Base-by-base conservation (phyloP, 768 basidiomycete species). In the Hygrophoropsis aurantiaca region DNA sequence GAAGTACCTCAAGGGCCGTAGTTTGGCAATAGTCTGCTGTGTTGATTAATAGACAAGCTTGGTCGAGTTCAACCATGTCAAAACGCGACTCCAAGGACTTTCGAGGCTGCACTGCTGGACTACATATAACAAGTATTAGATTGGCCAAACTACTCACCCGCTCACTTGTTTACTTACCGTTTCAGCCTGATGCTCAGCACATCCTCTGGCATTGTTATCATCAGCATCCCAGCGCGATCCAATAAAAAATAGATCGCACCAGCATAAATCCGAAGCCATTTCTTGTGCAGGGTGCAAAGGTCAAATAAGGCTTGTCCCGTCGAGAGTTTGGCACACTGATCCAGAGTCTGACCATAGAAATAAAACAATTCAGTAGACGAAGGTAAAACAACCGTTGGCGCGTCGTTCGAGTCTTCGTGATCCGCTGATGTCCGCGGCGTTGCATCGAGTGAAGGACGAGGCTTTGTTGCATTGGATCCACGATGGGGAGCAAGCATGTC, bases 341-440 rank as follows among this genome's bases (percentile, higher is more conserved):
- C 97, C 27, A 99, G 70, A 46, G 86, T 94, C 64, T 98, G 94
- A 0, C 85, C 91, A 61, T 98, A 98, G 68, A 97, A 93, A 64
- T 94, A 97, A 73, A 98, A 99, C 15, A 99, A 70, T 56, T 98
- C 94, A 1, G 94, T 97, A 1, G 94, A 97, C 0, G 91, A 94
- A 0, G 92, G 89, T 7, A 98, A 77, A 1, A 98, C 90, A 2
- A 79, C 70, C n/a, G 78, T 74, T 1, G 80, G 67, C 0, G 80
- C 68, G 21, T 73, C 70, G 20, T 74, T 69, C 2, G 74, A 75
- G 11, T 71, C 74, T 23, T 73, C 67, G 20, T 65, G 65, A 11
- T 68, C 68, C 18, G 70, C 65, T 15, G 78, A 58, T 5, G 64
- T 61, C 27, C 72, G 63, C 32, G 72, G 60, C 1, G 65, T 69